A percentile compares a stretch with the other conserved stretches of the same genome.
Evolutionary conservation across 495 filamentous ascomycete genomes (phyloP).

Genomic region (Cryomyces antarcticus): DNA sequence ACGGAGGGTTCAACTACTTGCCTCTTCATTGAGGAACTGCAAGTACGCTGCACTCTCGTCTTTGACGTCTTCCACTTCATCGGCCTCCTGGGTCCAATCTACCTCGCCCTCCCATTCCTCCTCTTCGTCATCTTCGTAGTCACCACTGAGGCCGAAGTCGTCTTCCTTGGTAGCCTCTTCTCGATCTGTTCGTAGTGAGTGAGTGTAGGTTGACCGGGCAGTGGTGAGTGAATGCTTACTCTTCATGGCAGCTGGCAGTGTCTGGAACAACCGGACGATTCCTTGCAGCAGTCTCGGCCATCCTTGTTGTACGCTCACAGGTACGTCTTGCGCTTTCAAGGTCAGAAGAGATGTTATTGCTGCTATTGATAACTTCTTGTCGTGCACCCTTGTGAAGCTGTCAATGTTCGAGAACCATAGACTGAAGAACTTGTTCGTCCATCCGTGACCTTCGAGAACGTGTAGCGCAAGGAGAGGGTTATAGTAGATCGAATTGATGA

Average conservation of each 20-base stretch:
- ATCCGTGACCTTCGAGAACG: constrained; percentile 68
- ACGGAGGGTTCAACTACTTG: constrained; percentile 12
- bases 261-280: constrained; percentile 77
- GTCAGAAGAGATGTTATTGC: constrained; percentile 74
- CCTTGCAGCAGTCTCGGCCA: constrained; percentile 93
- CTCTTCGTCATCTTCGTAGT: constrained; percentile 39
- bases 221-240: constrained; percentile 27
- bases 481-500: constrained; percentile 96
- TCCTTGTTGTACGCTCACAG: constrained; percentile 72
- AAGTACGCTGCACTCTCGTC: constrained; percentile 89
- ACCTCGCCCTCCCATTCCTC: constrained; percentile 57
- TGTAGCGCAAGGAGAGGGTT: constrained; percentile 68
- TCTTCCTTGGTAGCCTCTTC: constrained; percentile 82
- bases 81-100: constrained; percentile 34
- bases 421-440: constrained; percentile 99
- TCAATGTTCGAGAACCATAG: constrained; percentile 95
- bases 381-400: constrained; percentile 79
- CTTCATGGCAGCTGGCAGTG: constrained; percentile 67
- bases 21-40: constrained; percentile 86
- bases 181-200: constrained; percentile 31
- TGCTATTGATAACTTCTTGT: constrained; percentile 93
- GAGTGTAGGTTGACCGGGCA: neutral
- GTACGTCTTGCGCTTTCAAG: constrained; percentile 56
- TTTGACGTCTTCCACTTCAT: constrained; percentile 48
- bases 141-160: constrained; percentile 50